Evolutionary conservation across 1,284 basidiomycete species (phyloP).

Genomic region (Ceratobasidium sp.): DNA sequence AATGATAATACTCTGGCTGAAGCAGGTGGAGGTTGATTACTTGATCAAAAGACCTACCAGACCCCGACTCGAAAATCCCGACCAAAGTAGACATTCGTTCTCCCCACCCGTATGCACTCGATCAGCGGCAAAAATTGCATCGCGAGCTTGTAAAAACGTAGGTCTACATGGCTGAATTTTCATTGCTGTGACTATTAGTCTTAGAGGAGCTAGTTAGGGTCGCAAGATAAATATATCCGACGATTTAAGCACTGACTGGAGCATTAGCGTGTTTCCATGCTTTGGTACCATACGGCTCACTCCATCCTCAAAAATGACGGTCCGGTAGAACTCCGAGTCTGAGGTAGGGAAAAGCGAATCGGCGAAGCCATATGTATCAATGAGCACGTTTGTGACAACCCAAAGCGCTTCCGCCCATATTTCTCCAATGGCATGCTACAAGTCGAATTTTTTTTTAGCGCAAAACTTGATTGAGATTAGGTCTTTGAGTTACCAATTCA

Average conservation of each 20-base stretch:
- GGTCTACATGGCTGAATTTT: constrained; percentile 94
- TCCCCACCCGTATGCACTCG: constrained; percentile 87
- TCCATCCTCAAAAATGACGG: constrained; percentile 46
- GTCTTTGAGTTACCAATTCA: constrained; percentile 68
- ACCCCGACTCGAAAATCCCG: constrained; percentile 82
- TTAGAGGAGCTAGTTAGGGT: constrained; percentile 43
- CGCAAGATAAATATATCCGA: not conserved
- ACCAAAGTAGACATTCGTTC: constrained; percentile 90
- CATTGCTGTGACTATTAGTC: constrained; percentile 87
- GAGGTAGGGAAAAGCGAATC: constrained; percentile 81
- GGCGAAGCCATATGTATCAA: constrained; percentile 81
- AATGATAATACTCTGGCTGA: too few species aligned
- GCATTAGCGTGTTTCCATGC: constrained; percentile 87
- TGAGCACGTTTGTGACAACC: constrained; percentile 77
- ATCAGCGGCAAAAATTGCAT: constrained; percentile 93
- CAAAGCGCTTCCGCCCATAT: constrained; percentile 98
- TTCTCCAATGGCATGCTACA: constrained; percentile 82
- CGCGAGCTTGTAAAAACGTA: constrained; percentile 88
- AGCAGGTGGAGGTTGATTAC: too few species aligned
- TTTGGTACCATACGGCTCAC: constrained; percentile 77
- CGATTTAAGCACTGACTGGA: constrained; percentile 63
- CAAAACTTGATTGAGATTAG: too few species aligned
- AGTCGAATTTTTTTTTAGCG: constrained; percentile 18
- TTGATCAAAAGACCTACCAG: constrained; percentile 56
- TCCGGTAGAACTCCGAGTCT: constrained; percentile 76